These are phyloP conservation scores for Rhododendron ovatum DNA, from an alignment of 148 eudicot genomes.

Conservation along the genomic window DNA sequence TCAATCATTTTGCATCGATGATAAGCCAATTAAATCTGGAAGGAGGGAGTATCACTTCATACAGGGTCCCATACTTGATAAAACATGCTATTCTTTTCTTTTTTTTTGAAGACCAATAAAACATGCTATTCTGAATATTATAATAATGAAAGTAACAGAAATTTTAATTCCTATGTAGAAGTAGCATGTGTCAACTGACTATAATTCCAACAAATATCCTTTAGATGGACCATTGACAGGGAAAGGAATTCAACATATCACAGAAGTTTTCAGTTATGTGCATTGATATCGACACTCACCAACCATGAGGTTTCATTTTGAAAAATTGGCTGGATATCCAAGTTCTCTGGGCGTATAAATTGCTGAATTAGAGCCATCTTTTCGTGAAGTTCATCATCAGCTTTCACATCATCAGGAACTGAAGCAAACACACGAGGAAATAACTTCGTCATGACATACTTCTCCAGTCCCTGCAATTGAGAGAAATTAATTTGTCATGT, in stretches of 20 bases:
- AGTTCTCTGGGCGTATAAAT: conserved; percentile 79
- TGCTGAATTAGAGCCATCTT: conserved; percentile 84
- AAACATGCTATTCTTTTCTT: not conserved
- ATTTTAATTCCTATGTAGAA: not conserved
- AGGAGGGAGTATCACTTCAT: not conserved
- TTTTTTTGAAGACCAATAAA: not conserved
- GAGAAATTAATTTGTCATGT: conserved; percentile 7
- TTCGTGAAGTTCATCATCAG: conserved; percentile 71
- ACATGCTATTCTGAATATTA: not conserved
- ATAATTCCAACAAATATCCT: not conserved
- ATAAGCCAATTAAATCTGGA: too few species aligned
- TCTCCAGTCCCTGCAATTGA: conserved; percentile 79
- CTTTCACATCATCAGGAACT: conserved; percentile 65
- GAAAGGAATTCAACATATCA: not conserved
- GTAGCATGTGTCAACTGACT: not conserved
- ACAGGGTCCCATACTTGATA: not conserved
- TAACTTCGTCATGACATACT: conserved; percentile 94
- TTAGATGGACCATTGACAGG: not conserved
- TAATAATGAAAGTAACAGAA: not conserved
- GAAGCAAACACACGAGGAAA: conserved; percentile 77
- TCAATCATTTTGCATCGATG: not conserved
- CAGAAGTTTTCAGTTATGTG: not conserved
- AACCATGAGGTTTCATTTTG: conserved; percentile 95
- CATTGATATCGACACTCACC: conserved; percentile 45
- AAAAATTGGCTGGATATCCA: conserved; percentile 75